phyloP scores from a whole-genome alignment of 441 rosid species.

The Gossypium aridum region DNA sequence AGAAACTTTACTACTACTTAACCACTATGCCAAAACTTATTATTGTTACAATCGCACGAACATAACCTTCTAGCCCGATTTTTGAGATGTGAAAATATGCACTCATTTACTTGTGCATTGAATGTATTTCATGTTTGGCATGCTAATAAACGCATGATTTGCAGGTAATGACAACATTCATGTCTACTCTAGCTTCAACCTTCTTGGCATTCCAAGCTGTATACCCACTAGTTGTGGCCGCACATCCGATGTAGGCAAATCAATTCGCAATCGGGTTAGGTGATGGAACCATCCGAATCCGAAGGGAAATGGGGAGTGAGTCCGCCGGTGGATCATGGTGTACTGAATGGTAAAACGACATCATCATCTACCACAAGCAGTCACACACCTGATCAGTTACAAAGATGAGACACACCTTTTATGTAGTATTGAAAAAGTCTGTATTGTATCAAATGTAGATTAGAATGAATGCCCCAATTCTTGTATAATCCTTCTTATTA shows the following conservation, averaged over 20 bases:
- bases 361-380: slow-evolving; percentile 74
- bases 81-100: slow-evolving; percentile 37
- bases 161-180: slow-evolving; percentile 91
- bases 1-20: too few relatives aligned
- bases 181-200: slow-evolving; percentile 83
- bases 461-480: neutral
- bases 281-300: slow-evolving; percentile 68
- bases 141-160: slow-evolving; percentile 12
- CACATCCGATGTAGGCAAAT: slow-evolving; percentile 73
- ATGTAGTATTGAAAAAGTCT: neutral
- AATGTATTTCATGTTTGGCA: slow-evolving; percentile 1
- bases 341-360: slow-evolving; percentile 46
- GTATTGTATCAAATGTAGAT: neutral
- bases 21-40: too few relatives aligned
- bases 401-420: neutral
- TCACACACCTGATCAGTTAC: slow-evolving; percentile 60
- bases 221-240: slow-evolving; percentile 69
- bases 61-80: too few relatives aligned
- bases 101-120: neutral
- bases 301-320: slow-evolving; percentile 76
- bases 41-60: too few relatives aligned
- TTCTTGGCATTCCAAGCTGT: slow-evolving; percentile 78
- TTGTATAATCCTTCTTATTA: neutral
- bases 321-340: slow-evolving; percentile 54
- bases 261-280: slow-evolving; percentile 77